phyloP scores from a whole-genome alignment of 164 flowering plant genomes.

The Vitis vinifera region DNA sequence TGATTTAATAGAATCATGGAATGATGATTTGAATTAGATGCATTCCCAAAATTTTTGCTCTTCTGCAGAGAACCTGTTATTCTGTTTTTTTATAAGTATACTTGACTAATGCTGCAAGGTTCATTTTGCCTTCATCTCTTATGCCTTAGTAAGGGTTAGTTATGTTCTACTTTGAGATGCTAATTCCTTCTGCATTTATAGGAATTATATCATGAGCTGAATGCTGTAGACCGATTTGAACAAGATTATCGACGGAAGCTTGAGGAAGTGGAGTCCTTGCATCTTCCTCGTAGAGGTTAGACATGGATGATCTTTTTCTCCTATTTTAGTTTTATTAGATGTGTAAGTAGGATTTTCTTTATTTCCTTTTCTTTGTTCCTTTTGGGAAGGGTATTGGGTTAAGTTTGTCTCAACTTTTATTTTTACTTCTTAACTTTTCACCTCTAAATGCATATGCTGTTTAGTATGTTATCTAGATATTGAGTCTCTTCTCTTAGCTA shows the following conservation, averaged over 20 bases:
- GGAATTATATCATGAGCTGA: constrained; percentile 71
- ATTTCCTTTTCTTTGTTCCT: not conserved
- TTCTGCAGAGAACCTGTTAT: no score
- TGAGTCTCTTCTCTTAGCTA: no score
- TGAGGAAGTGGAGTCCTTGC: constrained; percentile 44
- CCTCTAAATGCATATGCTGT: no score
- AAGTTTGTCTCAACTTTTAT: no score
- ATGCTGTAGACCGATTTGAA: constrained; percentile 62
- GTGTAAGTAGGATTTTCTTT: not conserved
- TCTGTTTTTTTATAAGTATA: no score
- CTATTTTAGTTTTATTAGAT: not conserved
- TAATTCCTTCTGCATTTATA: constrained; percentile 19
- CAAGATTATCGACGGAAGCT: constrained; percentile 62
- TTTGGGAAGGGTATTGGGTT: no score
- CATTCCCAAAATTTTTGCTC: no score
- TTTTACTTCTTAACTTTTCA: not conserved
- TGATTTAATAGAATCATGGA: no score
- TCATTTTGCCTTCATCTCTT: not conserved
- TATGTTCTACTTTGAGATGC: constrained; percentile 5
- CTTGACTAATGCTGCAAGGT: no score
- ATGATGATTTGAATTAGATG: no score
- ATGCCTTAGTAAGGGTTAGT: not conserved
- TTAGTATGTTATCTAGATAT: no score
- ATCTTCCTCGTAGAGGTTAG: constrained; percentile 64
- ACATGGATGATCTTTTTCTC: not conserved